These are phyloP conservation scores for Acer saccharum DNA, from an alignment of 345 rosid genomes.

Conservation along the genomic window DNA sequence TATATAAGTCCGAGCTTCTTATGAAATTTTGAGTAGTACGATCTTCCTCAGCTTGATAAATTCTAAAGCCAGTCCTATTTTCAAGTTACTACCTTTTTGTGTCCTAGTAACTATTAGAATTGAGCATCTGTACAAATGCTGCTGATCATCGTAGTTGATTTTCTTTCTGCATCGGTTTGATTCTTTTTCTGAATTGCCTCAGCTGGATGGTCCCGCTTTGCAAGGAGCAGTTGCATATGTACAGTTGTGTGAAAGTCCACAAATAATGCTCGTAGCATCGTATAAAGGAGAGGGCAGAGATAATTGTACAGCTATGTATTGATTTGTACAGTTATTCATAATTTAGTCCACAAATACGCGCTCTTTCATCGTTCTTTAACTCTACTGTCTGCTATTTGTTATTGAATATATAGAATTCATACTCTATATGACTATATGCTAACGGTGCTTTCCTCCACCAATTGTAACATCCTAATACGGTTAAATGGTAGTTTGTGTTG, in stretches of 20 bases:
- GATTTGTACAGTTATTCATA: slow-evolving; percentile 27
- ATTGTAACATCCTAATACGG: too few relatives aligned
- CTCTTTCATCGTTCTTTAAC: too few relatives aligned
- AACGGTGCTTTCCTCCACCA: too few relatives aligned
- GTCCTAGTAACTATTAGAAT: not conserved
- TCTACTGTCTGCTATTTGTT: too few relatives aligned
- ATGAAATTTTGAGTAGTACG: not conserved
- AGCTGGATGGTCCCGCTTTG: not conserved
- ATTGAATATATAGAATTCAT: too few relatives aligned
- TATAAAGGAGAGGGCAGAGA: not conserved
- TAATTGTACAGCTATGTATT: slow-evolving; percentile 21
- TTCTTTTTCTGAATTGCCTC: not conserved
- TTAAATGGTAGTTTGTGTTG: too few relatives aligned
- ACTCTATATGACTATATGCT: too few relatives aligned
- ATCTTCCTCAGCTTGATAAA: not conserved
- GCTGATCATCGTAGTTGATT: not conserved
- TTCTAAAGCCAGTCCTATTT: not conserved
- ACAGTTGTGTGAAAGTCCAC: not conserved
- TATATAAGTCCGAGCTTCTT: not conserved
- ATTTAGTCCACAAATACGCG: not conserved
- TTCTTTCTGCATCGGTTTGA: not conserved
- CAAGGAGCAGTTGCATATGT: slow-evolving; percentile 14
- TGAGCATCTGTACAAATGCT: not conserved
- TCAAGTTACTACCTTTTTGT: not conserved
- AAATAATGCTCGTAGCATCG: not conserved